phyloP scores from a whole-genome alignment of 2,329 filamentous ascomycete species.

The Neonectria magnoliae region DNA sequence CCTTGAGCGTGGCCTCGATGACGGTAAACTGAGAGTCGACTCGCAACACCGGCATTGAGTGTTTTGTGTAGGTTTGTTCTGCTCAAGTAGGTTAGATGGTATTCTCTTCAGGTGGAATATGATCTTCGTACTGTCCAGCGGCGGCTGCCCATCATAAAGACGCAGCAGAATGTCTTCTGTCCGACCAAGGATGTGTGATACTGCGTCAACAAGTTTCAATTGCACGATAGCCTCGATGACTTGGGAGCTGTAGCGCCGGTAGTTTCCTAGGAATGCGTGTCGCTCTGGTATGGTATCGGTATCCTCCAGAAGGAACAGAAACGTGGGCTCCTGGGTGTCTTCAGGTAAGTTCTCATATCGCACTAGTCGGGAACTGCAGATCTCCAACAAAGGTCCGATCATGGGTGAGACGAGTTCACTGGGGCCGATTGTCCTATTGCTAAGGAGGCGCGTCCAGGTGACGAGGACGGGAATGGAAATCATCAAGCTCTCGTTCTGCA shows the following conservation, averaged over 20 bases:
- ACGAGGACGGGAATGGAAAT: conserved; percentile 94
- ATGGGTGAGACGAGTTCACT: conserved; percentile 70
- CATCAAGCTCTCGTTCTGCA: conserved; percentile 86
- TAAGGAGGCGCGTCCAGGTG: conserved; percentile 86
- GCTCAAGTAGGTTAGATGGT: conserved; percentile 4
- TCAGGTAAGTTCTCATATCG: conserved; percentile 89
- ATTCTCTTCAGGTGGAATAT: not conserved
- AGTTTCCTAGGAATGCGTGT: conserved; percentile 95
- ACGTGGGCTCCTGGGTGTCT: conserved; percentile 81
- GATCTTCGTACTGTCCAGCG: conserved; percentile 68
- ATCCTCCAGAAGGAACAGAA: conserved; percentile 88
- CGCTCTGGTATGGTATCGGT: conserved; percentile 94
- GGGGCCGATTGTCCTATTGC: conserved; percentile 73
- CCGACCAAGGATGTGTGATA: conserved; percentile 85
- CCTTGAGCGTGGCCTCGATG: conserved; percentile 87
- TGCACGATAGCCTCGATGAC: conserved; percentile 89
- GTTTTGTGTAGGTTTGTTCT: conserved; percentile 72
- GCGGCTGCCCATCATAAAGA: conserved; percentile 75
- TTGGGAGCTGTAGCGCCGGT: conserved; percentile 87
- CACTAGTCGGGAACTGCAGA: conserved; percentile 84
- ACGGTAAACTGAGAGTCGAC: conserved; percentile 92
- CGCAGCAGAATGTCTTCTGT: conserved; percentile 79
- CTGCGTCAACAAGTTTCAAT: conserved; percentile 83
- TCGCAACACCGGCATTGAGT: conserved; percentile 76
- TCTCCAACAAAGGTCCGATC: conserved; percentile 81